These are phyloP conservation scores for Podospora tetraspora DNA, from an alignment of 495 filamentous ascomycete genomes.

Conservation along the genomic window DNA sequence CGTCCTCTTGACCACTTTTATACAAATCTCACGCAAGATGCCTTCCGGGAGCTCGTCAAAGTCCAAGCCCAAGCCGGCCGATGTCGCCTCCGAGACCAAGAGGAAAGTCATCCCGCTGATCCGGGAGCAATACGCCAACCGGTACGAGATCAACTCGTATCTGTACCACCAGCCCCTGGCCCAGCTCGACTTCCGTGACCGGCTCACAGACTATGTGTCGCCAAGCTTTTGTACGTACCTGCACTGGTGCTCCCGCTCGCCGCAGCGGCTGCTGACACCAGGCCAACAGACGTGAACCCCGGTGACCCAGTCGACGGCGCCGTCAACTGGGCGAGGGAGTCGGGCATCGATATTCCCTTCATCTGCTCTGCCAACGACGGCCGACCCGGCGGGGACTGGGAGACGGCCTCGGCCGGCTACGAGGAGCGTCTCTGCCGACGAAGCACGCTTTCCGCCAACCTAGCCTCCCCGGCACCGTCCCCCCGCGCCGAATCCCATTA, in stretches of 20 bases:
- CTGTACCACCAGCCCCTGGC: slow-evolving; percentile 41
- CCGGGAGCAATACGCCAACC: slow-evolving; percentile 41
- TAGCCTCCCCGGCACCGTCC: slow-evolving; percentile 49
- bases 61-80: slow-evolving; percentile 56
- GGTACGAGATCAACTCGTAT: slow-evolving; percentile 45
- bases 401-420: slow-evolving; percentile 63
- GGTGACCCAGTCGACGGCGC: slow-evolving; percentile 68
- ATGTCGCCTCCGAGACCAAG: slow-evolving; percentile 66
- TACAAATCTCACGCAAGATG: slow-evolving; percentile 36
- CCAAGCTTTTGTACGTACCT: slow-evolving; percentile 38
- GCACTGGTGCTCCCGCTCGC: background rate
- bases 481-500: slow-evolving; percentile 50
- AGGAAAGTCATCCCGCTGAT: slow-evolving; percentile 57
- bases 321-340: slow-evolving; percentile 49
- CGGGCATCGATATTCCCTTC: slow-evolving; percentile 50
- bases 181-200: slow-evolving; percentile 35
- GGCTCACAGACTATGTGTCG: slow-evolving; percentile 28
- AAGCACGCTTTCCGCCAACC: slow-evolving; percentile 61
- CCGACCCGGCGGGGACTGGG: slow-evolving; percentile 70
- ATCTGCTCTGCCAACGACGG: slow-evolving; percentile 73
- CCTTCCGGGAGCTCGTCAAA: slow-evolving; percentile 33
- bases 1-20: background rate
- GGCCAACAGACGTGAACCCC: slow-evolving; percentile 46
- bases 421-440: slow-evolving; percentile 65
- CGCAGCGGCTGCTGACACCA: slow-evolving; percentile 11